A percentile compares a stretch with the other conserved stretches of the same genome.
These are phyloP conservation scores for Acacia acuminata DNA, from an alignment of 306 rosid genomes.

Conservation along the genomic window DNA sequence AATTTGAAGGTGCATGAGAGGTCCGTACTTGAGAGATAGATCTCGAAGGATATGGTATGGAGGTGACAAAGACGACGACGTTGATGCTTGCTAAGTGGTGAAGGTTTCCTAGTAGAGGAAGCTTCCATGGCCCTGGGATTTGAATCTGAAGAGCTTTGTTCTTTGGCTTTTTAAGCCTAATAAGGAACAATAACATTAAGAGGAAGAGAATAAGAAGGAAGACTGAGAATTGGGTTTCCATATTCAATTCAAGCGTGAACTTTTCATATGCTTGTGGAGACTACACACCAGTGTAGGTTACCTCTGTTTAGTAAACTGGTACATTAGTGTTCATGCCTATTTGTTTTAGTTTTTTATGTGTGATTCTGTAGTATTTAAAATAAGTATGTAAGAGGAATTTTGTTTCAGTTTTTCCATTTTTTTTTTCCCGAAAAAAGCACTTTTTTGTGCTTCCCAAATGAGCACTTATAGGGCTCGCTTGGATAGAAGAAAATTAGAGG, in stretches of 20 bases:
- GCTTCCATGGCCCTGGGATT: constrained; percentile 34
- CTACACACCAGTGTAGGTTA: too few relatives aligned
- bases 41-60: constrained; percentile 20
- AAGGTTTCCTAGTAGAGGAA: constrained; percentile 35
- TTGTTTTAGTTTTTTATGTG: too few relatives aligned
- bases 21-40: constrained; percentile 20
- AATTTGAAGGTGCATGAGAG: constrained; percentile 9
- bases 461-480: too few relatives aligned
- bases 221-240: background rate
- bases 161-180: background rate
- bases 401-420: too few relatives aligned
- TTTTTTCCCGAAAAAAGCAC: too few relatives aligned
- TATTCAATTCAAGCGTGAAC: background rate
- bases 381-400: too few relatives aligned
- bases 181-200: background rate
- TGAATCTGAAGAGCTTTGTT: background rate
- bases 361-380: too few relatives aligned
- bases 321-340: too few relatives aligned
- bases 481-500: too few relatives aligned
- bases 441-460: too few relatives aligned
- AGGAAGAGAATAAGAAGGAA: background rate
- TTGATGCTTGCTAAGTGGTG: constrained; percentile 23
- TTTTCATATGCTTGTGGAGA: background rate
- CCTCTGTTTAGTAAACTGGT: too few relatives aligned
- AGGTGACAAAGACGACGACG: background rate